Percentiles rank a stretch among this genome's conserved stretches.
Conservation (phyloP, 768 basidiomycete species). For the Kwoniella heveanensis region DNA sequence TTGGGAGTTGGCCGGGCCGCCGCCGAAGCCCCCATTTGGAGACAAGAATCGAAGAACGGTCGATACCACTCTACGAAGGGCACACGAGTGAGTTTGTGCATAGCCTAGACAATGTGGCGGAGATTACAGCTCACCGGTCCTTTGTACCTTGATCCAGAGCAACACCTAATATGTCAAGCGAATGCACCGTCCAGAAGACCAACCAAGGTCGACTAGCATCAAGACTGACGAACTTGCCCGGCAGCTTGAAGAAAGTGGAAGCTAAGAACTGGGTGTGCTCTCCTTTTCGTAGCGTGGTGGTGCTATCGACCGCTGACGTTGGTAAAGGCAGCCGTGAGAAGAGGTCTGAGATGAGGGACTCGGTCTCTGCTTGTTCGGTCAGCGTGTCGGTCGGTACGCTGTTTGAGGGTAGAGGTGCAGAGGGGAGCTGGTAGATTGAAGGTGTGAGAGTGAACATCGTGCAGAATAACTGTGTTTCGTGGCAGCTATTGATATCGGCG, state of each 20-base stretch:
- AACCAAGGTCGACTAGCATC: conserved; percentile 97
- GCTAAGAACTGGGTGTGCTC: conserved; percentile 76
- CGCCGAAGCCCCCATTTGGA: conserved; percentile 84
- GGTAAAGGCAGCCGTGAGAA: conserved; percentile 25
- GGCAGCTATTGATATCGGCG: not conserved
- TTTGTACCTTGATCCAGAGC: conserved; percentile 75
- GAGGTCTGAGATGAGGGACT: conserved; percentile 41
- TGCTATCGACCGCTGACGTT: not conserved
- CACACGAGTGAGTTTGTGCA: not conserved
- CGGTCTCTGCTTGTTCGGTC: conserved; percentile 68
- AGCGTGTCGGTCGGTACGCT: conserved; percentile 72
- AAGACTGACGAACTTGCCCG: conserved; percentile 73
- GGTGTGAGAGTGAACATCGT: conserved; percentile 33
- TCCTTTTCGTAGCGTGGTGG: conserved; percentile 62
- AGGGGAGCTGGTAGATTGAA: conserved; percentile 45
- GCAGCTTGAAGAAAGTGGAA: conserved; percentile 75
- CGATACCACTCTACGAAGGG: conserved; percentile 67
- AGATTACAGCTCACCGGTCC: conserved; percentile 62
- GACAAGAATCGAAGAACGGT: conserved; percentile 82
- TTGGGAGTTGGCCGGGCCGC: conserved; percentile 75
- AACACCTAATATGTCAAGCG: conserved; percentile 76
- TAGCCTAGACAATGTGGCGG: not conserved
- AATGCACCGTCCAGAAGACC: conserved; percentile 87
- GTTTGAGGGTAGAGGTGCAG: conserved; percentile 35
- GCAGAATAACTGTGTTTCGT: not conserved